Evolutionary conservation across 139 green algal species (phyloP), one percentile per base, ranked within the genome.

Genomic region (Ettlia oleoabundans): DNA sequence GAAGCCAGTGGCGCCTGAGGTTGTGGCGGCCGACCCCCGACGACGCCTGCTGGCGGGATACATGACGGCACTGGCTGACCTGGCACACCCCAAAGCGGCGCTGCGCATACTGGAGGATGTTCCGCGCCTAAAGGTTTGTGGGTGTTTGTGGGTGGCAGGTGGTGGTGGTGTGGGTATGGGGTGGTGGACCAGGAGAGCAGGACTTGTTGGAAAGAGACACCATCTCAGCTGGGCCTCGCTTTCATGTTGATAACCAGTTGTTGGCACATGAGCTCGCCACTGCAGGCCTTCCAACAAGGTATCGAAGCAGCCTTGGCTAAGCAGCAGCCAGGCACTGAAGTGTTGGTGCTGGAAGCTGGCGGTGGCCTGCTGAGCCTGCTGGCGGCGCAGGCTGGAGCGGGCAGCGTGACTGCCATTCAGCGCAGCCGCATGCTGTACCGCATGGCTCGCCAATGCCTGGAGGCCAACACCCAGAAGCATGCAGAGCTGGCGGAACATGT

Each of bases 381-480:
- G 84, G 82, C 91, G 13, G 81, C 78, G 3, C 33, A 43, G 30
- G 51, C 80, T 4, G 90, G 90, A 0, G 82, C 87, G 5, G 52
- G 58, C 8, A 13, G 37, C 19, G 87, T 94, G 8, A 87, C 78
- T 0, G 64, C 67, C 9, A 77, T 94, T 22, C 86, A 94, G 77
- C 81, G 88, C 76, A 82, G 69, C 63, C 80, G 82, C n/a, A 89
- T 89, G 76, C 87, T 94, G 40, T 95, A 90, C 86, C 76, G 88
- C 47, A 91, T 94, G 84, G 76, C 87, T 47, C 92, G 90, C 67
- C 88, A 93, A 61, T 81, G 84, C 9, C 40, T 91, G 71, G 66
- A 82, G 22, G 63, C 61, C 62, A 94, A 94, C 42, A 61, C 30
- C 24, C 5, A 40, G 37, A 4, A 30, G 5, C 33, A 77, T 15